Base-by-base conservation (phyloP, 306 rosid species). In the Citrullus colocynthis region DNA sequence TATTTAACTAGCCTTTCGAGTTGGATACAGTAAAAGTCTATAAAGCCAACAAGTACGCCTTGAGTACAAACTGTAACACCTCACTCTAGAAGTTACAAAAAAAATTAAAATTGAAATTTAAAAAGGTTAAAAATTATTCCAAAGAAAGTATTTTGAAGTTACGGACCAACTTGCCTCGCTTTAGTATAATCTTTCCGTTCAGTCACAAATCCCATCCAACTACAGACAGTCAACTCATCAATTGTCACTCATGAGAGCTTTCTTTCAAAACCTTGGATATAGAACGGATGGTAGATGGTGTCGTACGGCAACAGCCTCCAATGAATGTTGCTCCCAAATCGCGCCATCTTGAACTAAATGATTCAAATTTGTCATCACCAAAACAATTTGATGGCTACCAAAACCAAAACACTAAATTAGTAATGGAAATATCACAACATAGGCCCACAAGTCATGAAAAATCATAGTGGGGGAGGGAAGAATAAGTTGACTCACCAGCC, bases 291-390 rank as follows among this genome's bases (percentile, higher is more conserved):
- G 86, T 91, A 74, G 90, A 74, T 21, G 98, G 98, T 24, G 97
- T 91, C 30, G 98, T 93, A 56, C 97, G 82, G 78, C 98, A 93
- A 79, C 98, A 91, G 44, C 98, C 97, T 65, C 98, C 98, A 4
- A 93, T 84, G 66, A 93, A 87, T 75, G 78, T 85, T 54, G 98
- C 96, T 73, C 98, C 98, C 36, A 84, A 81, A 80, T 86, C 90
- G 2, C 90, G 91, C 98, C 97, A 91, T 74, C 84, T 83, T 80
- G 76, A 86, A 17, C 93, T 89, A 69, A 86, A 79, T 36, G 73
- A 78, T 76, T 85, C 89, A 11, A 93, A 90, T 70, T 88, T 83
- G 60, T 87, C 84, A 52, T 90, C 91, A 9, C 83, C 80, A 70
- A 88, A 90, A 74, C 94, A 86, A 80, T 85, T 86, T 14, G 94